Evolutionary conservation across 1,139 yeast genomes (phyloP).

Genomic region (Magnusiomyces tetraspermus): DNA sequence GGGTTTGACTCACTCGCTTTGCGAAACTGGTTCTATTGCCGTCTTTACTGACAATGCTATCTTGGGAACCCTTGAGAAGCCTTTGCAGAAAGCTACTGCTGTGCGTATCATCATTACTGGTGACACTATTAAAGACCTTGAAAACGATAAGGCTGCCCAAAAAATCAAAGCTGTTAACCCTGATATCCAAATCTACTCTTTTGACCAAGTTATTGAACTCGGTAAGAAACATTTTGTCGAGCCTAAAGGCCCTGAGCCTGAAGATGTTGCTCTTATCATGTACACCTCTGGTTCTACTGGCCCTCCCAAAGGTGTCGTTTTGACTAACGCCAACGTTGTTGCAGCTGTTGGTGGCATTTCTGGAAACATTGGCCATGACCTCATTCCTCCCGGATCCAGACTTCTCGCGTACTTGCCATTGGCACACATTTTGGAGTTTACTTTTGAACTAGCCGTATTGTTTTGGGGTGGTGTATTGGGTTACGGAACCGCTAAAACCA

Average conservation of each 20-base stretch:
- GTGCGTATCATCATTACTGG: slow-evolving; percentile 64
- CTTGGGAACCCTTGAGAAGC: slow-evolving; percentile 55
- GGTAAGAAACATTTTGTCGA: slow-evolving; percentile 46
- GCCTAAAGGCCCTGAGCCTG: slow-evolving; percentile 50
- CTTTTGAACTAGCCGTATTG: slow-evolving; percentile 66
- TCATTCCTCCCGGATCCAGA: slow-evolving; percentile 50
- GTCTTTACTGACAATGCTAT: slow-evolving; percentile 76
- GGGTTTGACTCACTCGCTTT: slow-evolving; percentile 80
- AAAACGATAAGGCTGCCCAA: slow-evolving; percentile 55
- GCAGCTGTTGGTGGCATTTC: slow-evolving; percentile 82
- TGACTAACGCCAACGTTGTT: slow-evolving; percentile 65
- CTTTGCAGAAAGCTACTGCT: slow-evolving; percentile 54
- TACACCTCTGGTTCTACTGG: slow-evolving; percentile 99
- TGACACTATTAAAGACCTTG: slow-evolving; percentile 51
- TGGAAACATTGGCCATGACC: slow-evolving; percentile 47
- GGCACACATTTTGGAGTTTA: slow-evolving; percentile 92
- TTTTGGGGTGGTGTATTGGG: slow-evolving; percentile 91
- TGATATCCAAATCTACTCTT: slow-evolving; percentile 59
- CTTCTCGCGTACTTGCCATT: slow-evolving; percentile 84
- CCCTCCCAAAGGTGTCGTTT: slow-evolving; percentile 91
- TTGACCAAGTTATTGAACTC: slow-evolving; percentile 52
- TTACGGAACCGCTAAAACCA: slow-evolving; percentile 86
- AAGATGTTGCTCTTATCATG: slow-evolving; percentile 88
- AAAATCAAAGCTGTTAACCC: slow-evolving; percentile 46
- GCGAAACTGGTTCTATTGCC: slow-evolving; percentile 68